Evolutionary conservation across 257 asterid species (phyloP), one percentile per base, ranked within the genome.

Genomic region (Scutellaria galericulata): DNA sequence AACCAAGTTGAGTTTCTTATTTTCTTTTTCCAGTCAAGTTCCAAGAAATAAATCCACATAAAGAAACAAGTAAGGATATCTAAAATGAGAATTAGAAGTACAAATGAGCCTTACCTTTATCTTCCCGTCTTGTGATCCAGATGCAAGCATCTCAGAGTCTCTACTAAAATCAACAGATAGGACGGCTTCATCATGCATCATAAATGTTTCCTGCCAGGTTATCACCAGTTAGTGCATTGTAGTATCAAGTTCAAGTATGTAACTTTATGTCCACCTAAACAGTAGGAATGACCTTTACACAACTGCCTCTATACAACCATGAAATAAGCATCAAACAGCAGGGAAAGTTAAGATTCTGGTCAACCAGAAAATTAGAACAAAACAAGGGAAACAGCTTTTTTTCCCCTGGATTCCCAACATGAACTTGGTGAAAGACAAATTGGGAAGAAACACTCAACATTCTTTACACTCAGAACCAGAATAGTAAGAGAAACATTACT

Each of bases 141-240:
- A 89, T 44, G 95, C 99, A 81, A 94, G 87, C 96, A 94, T 83
- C 86, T 94, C 97, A 39, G 99, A 94, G 84, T 94, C 99, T 79
- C 96, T 84, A 81, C 99, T 94, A 82, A 94, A 94, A 79, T 94
- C 96, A 81, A 91, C 92, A 82, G 92, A 91, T 13, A 91, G 90
- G 75, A 94, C 97, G 58, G 97, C 83, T 60, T 89, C 99, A 76
- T 94, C 97, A 70, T 94, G 97, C 99, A 94, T 94, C 99, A 94
- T 94, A 79, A 91, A 91, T 7, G 86, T 86, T 83, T 94, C 99
- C 99, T 94, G 88, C 79, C 86, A 82, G 67, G 68, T 77, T 48
- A 56, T 76, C 68, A 68, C 45, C 57, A 73, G 76, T 61, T 48
- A 75, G 80, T 20, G 70, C 55, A 71, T 73, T 67, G 51, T 40